phyloP scores from a whole-genome alignment of 2,329 filamentous ascomycete genomes.

The Geosmithia flava region DNA sequence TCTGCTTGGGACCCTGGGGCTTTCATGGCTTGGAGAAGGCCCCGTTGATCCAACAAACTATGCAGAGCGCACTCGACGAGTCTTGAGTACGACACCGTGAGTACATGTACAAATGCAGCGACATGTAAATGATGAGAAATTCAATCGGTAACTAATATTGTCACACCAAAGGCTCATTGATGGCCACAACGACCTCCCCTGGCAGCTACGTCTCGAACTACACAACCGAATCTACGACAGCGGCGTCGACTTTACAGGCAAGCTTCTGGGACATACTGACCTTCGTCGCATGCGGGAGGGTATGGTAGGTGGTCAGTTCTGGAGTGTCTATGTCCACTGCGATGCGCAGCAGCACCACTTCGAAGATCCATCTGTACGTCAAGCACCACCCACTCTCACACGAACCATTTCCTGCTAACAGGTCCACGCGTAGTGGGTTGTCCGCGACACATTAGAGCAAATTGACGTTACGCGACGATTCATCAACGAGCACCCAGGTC shows the following conservation, averaged over 20 bases:
- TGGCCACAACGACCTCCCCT: slow-evolving; percentile 18
- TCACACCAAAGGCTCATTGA: slow-evolving; percentile 10
- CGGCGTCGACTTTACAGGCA: slow-evolving; percentile 6
- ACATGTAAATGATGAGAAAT: too few species aligned
- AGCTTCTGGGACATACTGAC: slow-evolving; percentile 13
- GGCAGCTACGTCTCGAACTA: slow-evolving; percentile 14
- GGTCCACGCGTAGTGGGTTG: slow-evolving; percentile 2
- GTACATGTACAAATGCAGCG: neutral
- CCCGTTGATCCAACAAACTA: slow-evolving; percentile 6
- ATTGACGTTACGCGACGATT: slow-evolving; percentile 19
- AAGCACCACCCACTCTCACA: neutral
- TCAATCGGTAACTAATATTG: too few species aligned
- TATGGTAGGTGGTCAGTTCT: slow-evolving; percentile 17
- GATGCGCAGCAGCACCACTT: slow-evolving; percentile 10
- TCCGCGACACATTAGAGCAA: slow-evolving; percentile 14
- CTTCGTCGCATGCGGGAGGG: slow-evolving; percentile 13
- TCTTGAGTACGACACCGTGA: slow-evolving; percentile 7
- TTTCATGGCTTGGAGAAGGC: neutral
- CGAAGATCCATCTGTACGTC: slow-evolving; percentile 10
- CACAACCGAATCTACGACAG: slow-evolving; percentile 13
- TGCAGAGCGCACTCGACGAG: slow-evolving; percentile 4
- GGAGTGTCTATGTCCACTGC: slow-evolving; percentile 15
- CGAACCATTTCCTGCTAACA: neutral
- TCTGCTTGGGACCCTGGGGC: neutral
- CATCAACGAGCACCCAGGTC: slow-evolving; percentile 25